Percentiles rank a stretch among this genome's conserved stretches.
Evolutionary conservation across 1,284 basidiomycete species (phyloP).

Genomic region (Athelia psychrophila): DNA sequence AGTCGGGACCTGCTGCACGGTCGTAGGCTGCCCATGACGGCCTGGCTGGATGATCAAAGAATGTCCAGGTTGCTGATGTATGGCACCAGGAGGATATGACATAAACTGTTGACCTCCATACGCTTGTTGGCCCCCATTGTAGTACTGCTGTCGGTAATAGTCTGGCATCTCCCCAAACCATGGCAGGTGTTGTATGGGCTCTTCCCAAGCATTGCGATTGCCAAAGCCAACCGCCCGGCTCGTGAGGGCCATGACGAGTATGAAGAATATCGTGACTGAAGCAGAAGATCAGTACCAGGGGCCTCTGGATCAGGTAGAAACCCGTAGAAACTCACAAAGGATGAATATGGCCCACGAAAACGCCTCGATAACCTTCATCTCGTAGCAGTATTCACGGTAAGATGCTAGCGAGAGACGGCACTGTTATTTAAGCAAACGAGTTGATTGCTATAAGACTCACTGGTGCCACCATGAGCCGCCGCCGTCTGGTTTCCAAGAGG

Average conservation of each 20-base stretch:
- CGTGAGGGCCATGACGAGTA: conserved; percentile 40
- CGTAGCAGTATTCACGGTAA: conserved; percentile 58
- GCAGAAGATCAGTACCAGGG: not conserved
- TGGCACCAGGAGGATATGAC: conserved; percentile 1
- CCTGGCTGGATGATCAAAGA: conserved; percentile 72
- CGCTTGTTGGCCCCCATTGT: conserved; percentile 11
- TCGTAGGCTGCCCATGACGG: conserved; percentile 53
- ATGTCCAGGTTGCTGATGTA: conserved; percentile 53
- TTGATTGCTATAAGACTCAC: conserved; percentile 34
- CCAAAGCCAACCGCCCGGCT: conserved; percentile 41
- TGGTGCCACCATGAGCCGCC: conserved; percentile 51
- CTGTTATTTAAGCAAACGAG: conserved; percentile 7
- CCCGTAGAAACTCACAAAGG: conserved; percentile 44
- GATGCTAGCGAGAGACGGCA: conserved; percentile 43
- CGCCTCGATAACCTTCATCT: conserved; percentile 75
- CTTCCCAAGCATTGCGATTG: conserved; percentile 41
- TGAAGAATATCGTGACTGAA: conserved; percentile 20
- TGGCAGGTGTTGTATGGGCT: conserved; percentile 47
- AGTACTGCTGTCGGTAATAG: conserved; percentile 24
- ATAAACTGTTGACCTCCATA: not conserved
- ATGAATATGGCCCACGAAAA: conserved; percentile 75
- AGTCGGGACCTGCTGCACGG: conserved; percentile 60
- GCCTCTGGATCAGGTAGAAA: conserved; percentile 12
- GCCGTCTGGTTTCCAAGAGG: conserved; percentile 40
- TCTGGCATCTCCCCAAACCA: conserved; percentile 53